Conservation (phyloP, 1,139 yeast genomes). For the Candida sanyaensis region DNA sequence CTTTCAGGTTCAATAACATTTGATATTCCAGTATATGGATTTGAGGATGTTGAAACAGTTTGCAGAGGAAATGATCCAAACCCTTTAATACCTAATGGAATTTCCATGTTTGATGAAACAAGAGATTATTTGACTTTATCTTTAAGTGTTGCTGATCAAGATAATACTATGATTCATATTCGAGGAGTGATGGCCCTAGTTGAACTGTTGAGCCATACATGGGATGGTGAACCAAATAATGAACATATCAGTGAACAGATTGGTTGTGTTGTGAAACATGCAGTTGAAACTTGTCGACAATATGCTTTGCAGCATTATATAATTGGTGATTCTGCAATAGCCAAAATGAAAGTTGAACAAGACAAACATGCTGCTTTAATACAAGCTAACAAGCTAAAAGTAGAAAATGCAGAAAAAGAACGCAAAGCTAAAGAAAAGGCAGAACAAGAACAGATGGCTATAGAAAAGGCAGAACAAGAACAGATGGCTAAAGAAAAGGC, state of each 20-base stretch:
- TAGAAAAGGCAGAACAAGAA: background rate
- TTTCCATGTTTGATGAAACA: constrained; percentile 9
- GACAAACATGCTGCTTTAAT: background rate
- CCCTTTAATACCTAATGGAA: constrained; percentile 40
- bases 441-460: background rate
- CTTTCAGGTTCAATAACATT: constrained; percentile 39
- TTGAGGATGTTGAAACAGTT: constrained; percentile 26
- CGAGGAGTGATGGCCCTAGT: constrained; percentile 13
- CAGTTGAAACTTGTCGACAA: constrained; percentile 19
- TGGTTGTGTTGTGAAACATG: constrained; percentile 20
- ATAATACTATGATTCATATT: constrained; percentile 32
- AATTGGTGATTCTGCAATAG: constrained; percentile 8
- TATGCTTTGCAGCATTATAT: constrained; percentile 18
- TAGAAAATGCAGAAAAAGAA: constrained; percentile 1
- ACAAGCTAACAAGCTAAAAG: background rate
- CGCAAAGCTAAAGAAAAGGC: background rate
- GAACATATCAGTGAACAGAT: constrained; percentile 6
- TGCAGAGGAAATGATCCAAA: constrained; percentile 29
- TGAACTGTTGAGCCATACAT: constrained; percentile 4
- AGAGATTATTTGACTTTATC: constrained; percentile 33
- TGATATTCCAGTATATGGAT: constrained; percentile 32
- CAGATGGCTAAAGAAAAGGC: too few species aligned
- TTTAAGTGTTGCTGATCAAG: constrained; percentile 36
- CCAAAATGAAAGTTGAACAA: constrained; percentile 1
- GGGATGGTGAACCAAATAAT: too few species aligned